These are phyloP conservation scores for Backusella sp. DNA, from an alignment of 192 early-diverging fungal genomes.

Conservation along the genomic window DNA sequence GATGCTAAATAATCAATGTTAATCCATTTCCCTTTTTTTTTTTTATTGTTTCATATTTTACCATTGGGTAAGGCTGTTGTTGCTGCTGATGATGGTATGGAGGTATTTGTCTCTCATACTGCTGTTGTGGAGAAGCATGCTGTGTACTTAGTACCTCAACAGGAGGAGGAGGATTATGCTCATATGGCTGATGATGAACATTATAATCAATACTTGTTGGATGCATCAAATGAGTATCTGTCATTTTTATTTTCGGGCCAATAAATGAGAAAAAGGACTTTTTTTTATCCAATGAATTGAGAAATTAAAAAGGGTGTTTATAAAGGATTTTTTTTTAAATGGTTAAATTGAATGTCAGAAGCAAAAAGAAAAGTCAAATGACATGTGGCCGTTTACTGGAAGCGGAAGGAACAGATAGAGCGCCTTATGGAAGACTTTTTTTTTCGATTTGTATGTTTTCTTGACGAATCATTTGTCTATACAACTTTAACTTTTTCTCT, in stretches of 20 bases:
- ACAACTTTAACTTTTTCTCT: neutral
- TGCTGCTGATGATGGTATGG: slow-evolving; percentile 32
- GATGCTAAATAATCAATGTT: neutral
- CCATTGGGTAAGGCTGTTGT: slow-evolving; percentile 16
- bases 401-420: neutral
- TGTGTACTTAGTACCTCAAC: neutral
- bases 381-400: neutral
- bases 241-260: neutral
- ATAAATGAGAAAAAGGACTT: neutral
- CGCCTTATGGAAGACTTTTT: neutral
- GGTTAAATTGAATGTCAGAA: slow-evolving; percentile 6
- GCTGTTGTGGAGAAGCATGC: neutral
- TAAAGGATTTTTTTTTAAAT: neutral
- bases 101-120: neutral
- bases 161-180: neutral
- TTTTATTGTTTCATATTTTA: neutral
- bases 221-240: slow-evolving; percentile 3
- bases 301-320: neutral
- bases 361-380: neutral
- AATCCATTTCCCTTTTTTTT: neutral
- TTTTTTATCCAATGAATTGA: slow-evolving; percentile 5
- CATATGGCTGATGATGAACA: neutral
- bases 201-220: neutral
- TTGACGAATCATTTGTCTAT: neutral
- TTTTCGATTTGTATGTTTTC: neutral